Percentiles rank a stretch among this genome's conserved stretches.
phyloP scores from a whole-genome alignment of 495 filamentous ascomycete genomes.

The Penicillium herquei region DNA sequence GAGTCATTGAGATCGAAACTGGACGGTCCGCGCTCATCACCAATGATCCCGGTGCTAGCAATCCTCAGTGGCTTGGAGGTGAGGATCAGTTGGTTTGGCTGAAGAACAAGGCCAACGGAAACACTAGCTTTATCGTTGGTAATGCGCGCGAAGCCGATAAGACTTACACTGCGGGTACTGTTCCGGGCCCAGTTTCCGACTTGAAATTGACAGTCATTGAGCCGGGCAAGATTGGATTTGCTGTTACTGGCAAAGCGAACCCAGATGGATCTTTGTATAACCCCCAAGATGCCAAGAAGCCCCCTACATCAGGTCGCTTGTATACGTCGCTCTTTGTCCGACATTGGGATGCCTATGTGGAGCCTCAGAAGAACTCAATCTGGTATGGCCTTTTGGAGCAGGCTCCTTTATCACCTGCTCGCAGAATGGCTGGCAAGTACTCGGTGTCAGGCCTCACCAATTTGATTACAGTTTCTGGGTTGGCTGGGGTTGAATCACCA shows the following conservation, averaged over 20 bases:
- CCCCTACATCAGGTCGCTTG: constrained; percentile 48
- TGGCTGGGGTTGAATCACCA: constrained; percentile 48
- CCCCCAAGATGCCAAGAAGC: constrained; percentile 52
- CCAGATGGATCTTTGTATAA: constrained; percentile 58
- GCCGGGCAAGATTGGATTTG: constrained; percentile 66
- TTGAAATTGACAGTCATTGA: constrained; percentile 66
- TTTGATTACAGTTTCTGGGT: constrained; percentile 41
- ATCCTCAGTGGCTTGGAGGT: constrained; percentile 74
- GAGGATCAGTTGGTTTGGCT: constrained; percentile 64
- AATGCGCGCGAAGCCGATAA: constrained; percentile 53
- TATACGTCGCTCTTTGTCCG: constrained; percentile 59
- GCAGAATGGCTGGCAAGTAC: constrained; percentile 41
- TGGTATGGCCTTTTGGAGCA: constrained; percentile 68
- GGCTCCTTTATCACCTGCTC: constrained; percentile 36
- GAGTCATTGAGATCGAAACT: constrained; percentile 67
- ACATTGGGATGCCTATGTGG: constrained; percentile 61
- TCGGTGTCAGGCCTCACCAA: constrained; percentile 49
- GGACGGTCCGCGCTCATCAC: constrained; percentile 66
- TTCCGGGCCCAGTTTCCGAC: constrained; percentile 70
- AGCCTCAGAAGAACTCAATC: constrained; percentile 66
- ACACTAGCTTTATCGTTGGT: constrained; percentile 61
- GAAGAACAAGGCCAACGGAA: constrained; percentile 61
- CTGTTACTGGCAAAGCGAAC: constrained; percentile 59
- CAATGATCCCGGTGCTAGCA: constrained; percentile 59
- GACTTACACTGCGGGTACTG: constrained; percentile 60